Percentiles rank a stretch among this genome's conserved stretches.
Conservation (phyloP, 176 grass and related monocot genomes). For the Zoysia pacifica region DNA sequence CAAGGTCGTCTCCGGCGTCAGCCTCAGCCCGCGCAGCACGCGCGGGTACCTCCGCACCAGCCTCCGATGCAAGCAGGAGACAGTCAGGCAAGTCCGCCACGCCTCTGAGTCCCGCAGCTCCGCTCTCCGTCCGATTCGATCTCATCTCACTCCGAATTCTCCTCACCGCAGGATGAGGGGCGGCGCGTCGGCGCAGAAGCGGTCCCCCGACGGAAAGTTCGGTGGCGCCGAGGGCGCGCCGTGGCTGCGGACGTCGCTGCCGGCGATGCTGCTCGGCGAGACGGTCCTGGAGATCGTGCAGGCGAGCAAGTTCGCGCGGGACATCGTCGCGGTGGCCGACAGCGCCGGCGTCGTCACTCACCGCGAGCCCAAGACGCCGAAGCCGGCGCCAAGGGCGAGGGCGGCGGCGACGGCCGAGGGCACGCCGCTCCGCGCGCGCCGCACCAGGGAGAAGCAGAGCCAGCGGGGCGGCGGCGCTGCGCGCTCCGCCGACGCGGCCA, state of each 20-base stretch:
- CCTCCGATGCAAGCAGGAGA: constrained; percentile 93
- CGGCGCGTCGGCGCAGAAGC: constrained; percentile 44
- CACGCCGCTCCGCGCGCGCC: constrained; percentile 52
- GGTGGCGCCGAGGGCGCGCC: constrained; percentile 44
- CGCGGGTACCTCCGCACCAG: constrained; percentile 84
- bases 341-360: background rate
- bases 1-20: constrained; percentile 82
- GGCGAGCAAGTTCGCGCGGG: constrained; percentile 70
- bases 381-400: constrained; percentile 25
- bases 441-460: constrained; percentile 78
- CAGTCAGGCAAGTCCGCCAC: constrained; percentile 57
- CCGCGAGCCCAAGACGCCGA: constrained; percentile 53
- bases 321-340: constrained; percentile 41
- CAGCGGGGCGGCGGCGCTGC: constrained; percentile 22
- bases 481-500: constrained; percentile 37
- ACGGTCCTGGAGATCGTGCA: constrained; percentile 81
- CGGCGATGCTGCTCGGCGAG: constrained; percentile 81
- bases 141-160: background rate
- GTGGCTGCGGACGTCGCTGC: constrained; percentile 73
- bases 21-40: constrained; percentile 95
- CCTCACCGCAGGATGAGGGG: constrained; percentile 56
- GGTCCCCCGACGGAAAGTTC: constrained; percentile 70
- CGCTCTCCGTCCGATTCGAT: background rate
- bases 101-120: no score
- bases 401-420: constrained; percentile 32